Evolutionary conservation across 202 grass and related monocot genomes (phyloP).

Genomic region (Dendrocalamus latiflorus): DNA sequence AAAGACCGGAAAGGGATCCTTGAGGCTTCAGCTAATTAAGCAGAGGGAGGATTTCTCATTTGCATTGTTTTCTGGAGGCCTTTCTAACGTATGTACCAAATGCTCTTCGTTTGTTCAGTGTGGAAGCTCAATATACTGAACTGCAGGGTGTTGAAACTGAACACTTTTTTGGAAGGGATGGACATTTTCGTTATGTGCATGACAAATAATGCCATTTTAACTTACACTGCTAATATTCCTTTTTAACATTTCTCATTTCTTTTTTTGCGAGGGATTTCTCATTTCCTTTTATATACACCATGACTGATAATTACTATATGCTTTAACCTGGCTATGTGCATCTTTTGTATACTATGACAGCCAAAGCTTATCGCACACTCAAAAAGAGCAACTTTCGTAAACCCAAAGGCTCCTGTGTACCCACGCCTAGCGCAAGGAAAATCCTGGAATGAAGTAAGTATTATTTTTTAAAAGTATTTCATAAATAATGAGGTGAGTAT

Average conservation of each 20-base stretch:
- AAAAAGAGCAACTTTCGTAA: too few species aligned
- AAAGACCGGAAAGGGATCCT: constrained; percentile 61
- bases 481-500: too few species aligned
- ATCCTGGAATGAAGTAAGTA: too few species aligned
- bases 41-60: constrained; percentile 85
- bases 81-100: constrained; percentile 56
- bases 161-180: neutral
- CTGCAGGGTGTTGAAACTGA: neutral
- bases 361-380: too few species aligned
- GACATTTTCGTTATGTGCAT: neutral
- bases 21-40: constrained; percentile 92
- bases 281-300: neutral
- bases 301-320: neutral
- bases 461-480: too few species aligned
- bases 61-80: too few species aligned
- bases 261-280: too few species aligned
- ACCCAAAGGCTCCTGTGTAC: too few species aligned
- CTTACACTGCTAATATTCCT: neutral
- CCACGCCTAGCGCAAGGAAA: too few species aligned
- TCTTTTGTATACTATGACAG: too few species aligned
- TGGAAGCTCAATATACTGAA: neutral
- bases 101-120: neutral
- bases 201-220: neutral
- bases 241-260: neutral
- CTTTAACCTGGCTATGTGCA: too few species aligned